These are phyloP conservation scores for Zizania palustris DNA, from an alignment of 202 grass and related monocot species.

Conservation along the genomic window DNA sequence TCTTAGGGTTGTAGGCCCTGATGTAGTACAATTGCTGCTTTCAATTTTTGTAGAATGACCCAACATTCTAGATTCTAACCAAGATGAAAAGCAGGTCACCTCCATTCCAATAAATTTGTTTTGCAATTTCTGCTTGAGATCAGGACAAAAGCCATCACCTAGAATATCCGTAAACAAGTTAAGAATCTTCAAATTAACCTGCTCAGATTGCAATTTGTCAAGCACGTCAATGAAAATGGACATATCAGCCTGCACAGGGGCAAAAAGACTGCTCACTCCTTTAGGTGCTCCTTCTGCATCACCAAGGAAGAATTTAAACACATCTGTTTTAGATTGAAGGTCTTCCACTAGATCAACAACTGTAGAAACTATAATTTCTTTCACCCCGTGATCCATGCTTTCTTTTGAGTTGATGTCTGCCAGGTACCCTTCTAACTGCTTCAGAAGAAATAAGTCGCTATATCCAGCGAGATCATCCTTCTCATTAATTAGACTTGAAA, in stretches of 20 bases:
- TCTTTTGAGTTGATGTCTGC: conserved; percentile 54
- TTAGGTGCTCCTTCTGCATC: conserved; percentile 54
- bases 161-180: conserved; percentile 77
- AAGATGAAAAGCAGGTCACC: conserved; percentile 61
- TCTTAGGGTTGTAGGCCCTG: conserved; percentile 52
- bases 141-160: conserved; percentile 59
- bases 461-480: conserved; percentile 69
- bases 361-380: conserved; percentile 67
- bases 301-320: conserved; percentile 83
- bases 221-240: conserved; percentile 71
- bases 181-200: conserved; percentile 82
- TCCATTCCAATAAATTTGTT: conserved; percentile 85
- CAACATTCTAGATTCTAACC: conserved; percentile 74
- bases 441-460: conserved; percentile 70
- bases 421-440: conserved; percentile 85
- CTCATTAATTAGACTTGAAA: conserved; percentile 57
- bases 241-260: conserved; percentile 60
- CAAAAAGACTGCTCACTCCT: conserved; percentile 60
- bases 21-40: conserved; percentile 39
- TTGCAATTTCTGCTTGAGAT: conserved; percentile 69
- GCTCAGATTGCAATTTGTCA: conserved; percentile 71
- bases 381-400: conserved; percentile 42
- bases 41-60: conserved; percentile 49
- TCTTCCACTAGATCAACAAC: conserved; percentile 74
- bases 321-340: conserved; percentile 53